Conservation (phyloP, 805 yeast genomes). For the Candida incommunis region DNA sequence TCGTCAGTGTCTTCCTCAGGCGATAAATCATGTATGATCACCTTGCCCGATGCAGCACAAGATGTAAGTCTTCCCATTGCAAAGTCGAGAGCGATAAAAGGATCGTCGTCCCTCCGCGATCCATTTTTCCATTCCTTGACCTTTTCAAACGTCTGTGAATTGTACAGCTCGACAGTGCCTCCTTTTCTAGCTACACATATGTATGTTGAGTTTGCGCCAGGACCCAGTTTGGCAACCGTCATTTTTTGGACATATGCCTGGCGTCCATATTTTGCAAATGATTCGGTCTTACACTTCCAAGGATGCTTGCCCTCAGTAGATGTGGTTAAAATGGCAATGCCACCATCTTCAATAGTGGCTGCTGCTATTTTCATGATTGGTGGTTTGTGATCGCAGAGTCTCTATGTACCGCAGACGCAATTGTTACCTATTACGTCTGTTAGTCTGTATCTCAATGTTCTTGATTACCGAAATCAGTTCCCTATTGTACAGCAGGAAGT, state of each 20-base stretch:
- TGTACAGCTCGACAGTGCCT: constrained; percentile 11
- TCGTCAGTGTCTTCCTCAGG: constrained; percentile 1
- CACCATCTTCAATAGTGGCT: neutral
- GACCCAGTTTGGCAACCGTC: constrained; percentile 2
- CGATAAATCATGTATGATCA: constrained; percentile 9
- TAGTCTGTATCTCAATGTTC: too few relatives aligned
- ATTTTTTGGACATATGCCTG: constrained; percentile 11
- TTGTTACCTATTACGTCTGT: too few relatives aligned
- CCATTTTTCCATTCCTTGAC: constrained; percentile 11
- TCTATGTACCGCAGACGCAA: too few relatives aligned
- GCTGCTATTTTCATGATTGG: neutral
- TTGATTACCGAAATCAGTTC: too few relatives aligned
- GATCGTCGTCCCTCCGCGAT: constrained; percentile 4
- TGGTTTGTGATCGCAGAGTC: too few relatives aligned
- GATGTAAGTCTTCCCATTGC: constrained; percentile 6
- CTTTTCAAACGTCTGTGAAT: constrained; percentile 6
- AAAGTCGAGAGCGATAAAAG: constrained; percentile 11
- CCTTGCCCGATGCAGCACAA: constrained; percentile 10
- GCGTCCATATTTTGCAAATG: constrained; percentile 9
- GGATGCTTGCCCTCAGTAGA: constrained; percentile 2
- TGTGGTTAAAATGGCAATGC: constrained; percentile 12
- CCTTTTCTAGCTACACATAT: constrained; percentile 13
- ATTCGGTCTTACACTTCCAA: neutral
- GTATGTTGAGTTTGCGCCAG: constrained; percentile 2
- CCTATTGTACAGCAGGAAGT: too few relatives aligned